These are phyloP conservation scores for Grigorovia jiainica DNA, from an alignment of 805 yeast genomes.

Conservation along the genomic window DNA sequence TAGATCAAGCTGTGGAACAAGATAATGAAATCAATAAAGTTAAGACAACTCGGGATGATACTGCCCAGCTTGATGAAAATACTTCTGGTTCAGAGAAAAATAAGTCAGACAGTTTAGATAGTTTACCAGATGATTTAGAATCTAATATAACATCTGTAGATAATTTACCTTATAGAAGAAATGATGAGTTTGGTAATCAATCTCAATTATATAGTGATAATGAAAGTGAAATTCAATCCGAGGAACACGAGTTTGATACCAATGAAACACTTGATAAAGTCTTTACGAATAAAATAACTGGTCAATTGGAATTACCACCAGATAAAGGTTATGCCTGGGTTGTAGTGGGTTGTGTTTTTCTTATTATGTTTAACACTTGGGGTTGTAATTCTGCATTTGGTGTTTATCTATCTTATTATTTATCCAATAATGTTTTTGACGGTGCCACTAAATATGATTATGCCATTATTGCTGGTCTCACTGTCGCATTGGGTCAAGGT, in stretches of 20 bases:
- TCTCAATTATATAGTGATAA: neutral
- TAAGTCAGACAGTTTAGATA: neutral
- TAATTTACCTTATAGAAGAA: neutral
- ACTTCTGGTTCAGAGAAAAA: neutral
- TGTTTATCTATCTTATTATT: slow-evolving; percentile 48
- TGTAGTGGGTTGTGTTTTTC: slow-evolving; percentile 39
- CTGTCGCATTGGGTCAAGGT: slow-evolving; percentile 46
- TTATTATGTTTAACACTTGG: slow-evolving; percentile 57
- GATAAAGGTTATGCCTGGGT: slow-evolving; percentile 72
- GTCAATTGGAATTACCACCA: slow-evolving; percentile 34
- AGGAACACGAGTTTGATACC: no score
- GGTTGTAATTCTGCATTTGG: slow-evolving; percentile 63
- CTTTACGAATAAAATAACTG: slow-evolving; percentile 29
- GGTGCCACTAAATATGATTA: slow-evolving; percentile 52
- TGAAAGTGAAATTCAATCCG: neutral
- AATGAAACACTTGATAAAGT: slow-evolving; percentile 22
- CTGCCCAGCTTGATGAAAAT: neutral
- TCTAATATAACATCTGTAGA: neutral
- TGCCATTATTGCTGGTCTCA: slow-evolving; percentile 60
- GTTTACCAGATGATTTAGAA: slow-evolving; percentile 3
- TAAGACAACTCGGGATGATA: neutral
- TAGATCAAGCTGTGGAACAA: neutral
- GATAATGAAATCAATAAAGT: neutral
- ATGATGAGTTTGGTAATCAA: neutral
- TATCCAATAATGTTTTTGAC: slow-evolving; percentile 39